Evolutionary conservation across 108 stramenopile genomes (phyloP), one percentile per base, ranked within the genome.

Genomic region (Cyclotella cryptica): DNA sequence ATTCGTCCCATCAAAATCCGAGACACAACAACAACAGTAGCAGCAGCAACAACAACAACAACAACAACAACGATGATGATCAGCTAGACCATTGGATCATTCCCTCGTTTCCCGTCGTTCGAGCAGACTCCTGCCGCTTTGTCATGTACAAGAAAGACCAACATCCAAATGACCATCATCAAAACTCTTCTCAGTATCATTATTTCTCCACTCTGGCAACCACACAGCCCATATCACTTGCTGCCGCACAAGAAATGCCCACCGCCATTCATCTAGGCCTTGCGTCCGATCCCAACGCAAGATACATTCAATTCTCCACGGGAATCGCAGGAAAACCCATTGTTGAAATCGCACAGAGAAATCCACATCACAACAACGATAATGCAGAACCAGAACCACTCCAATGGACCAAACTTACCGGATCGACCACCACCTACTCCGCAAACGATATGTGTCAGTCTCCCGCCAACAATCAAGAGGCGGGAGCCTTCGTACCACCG

Each of bases 361-460:
- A 0, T 47, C 19, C 3, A 30, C 42, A 27, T 55, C 27, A n/a
- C 1, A 70, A 80, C 21, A 1, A 19, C 7, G 52, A 59, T 47
- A 63, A 26, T n/a, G 9, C 28, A 26, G 35, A 19, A 17, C 18
- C 28, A 26, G 35, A 19, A 17, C 18, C n/a, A 51, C 18, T 77
- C 18, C 68, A 44, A 41, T 63, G 86, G 84, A 62, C 64, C 74
- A 59, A 84, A 49, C 52, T 55, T 14, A 60, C 75, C 0, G 85
- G 85, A 3, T 24, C 10, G n/a, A 75, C 79, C 26, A 69, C 77
- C 19, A 90, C 90, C n/a, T 94, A 94, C 55, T 22, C 57, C 26
- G 84, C 89, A 9, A 45, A 51, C 0, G 93, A 94, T 58, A 78
- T 94, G 88, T 94, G 93, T 68, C 75, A 84, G 62, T 83, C 71